Conservation (phyloP, 1,284 basidiomycete genomes). For the Phellinidium pouzarii region DNA sequence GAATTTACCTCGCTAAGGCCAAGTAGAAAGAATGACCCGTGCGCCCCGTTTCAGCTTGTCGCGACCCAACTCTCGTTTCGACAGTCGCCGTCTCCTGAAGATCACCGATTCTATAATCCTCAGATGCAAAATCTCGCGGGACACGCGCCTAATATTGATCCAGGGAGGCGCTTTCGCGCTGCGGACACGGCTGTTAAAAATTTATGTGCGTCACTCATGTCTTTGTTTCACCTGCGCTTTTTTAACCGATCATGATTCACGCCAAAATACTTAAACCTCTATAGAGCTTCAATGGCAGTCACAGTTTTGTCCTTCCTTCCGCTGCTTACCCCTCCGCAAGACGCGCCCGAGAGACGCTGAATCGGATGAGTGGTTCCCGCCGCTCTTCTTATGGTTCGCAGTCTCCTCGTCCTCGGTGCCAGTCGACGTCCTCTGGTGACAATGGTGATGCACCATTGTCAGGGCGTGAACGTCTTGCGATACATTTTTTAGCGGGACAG, state of each 20-base stretch:
- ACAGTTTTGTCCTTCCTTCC: constrained; percentile 1
- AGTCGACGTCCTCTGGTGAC: constrained; percentile 11
- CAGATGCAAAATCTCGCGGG: constrained; percentile 9
- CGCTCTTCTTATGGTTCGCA: constrained; percentile 13
- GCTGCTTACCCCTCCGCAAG: not conserved
- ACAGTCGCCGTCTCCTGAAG: constrained; percentile 16
- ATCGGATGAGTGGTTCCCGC: constrained; percentile 13
- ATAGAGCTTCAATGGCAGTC: constrained; percentile 11
- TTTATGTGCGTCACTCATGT: constrained; percentile 16
- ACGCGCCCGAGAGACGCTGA: constrained; percentile 11
- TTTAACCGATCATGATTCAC: constrained; percentile 5
- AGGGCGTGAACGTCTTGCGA: constrained; percentile 18
- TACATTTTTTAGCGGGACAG: constrained; percentile 15
- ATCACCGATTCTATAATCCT: constrained; percentile 18
- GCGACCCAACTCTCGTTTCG: constrained; percentile 16
- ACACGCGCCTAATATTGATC: constrained; percentile 17
- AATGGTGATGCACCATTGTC: constrained; percentile 6
- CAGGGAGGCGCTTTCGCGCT: constrained; percentile 12
- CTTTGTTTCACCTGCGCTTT: constrained; percentile 13
- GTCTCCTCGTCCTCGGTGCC: constrained; percentile 16
- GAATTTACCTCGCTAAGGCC: constrained; percentile 16
- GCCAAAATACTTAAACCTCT: constrained; percentile 16
- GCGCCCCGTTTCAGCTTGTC: constrained; percentile 19
- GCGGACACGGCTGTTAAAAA: constrained; percentile 9
- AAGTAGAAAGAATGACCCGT: constrained; percentile 18